Base-by-base conservation (phyloP, 805 yeast genomes). In the Ogataea methanolica region DNA sequence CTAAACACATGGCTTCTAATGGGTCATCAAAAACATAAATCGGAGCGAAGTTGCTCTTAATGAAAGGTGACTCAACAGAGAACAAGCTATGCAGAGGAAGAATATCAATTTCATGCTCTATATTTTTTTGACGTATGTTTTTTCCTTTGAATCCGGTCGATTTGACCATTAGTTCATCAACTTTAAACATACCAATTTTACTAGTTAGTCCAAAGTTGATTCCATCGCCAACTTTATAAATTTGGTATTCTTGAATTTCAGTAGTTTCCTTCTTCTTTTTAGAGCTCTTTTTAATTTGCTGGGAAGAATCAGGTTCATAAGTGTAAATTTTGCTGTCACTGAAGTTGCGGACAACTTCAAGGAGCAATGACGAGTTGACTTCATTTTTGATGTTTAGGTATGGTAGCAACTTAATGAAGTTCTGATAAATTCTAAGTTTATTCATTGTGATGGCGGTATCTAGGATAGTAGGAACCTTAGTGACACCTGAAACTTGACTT, bases 131-230 rank as follows among this genome's bases (percentile, higher is more conserved):
- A 6, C 21, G 36, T 5, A 39, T 21, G 41, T 42, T 7, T 37
- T 49, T 22, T 45, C 46, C 23, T 6, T 39, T 39, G 6, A 46
- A 42, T 11, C 53, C 56, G 3, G 56, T 50, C 14, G 53, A 38
- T 43, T 66, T 67, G 26, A 65, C 53, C 55, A 62, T 50, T 21
- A 70, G 52, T 50, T 56, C 73, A 54, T 57, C 69, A 43, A 60
- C 61, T 41, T 58, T 56, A 43, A 56, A 65, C 33, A 51, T 54
- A 43, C 65, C 66, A 31, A 72, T 52, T 49, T 71, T 63, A 47
- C 78, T 72, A 0, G 79, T 74, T 4, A 73, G 49, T 5, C 79
- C 79, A 57, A 56, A 72, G 7, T 70, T 67, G 41, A 61, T 46
- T 33, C 72, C 73, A 48, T 74, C 78, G 16, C 63, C 61, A 11